Percentiles rank a stretch among this genome's conserved stretches.
Evolutionary conservation across 148 eudicot species (phyloP).

Genomic region (Hydrangea macrophylla): DNA sequence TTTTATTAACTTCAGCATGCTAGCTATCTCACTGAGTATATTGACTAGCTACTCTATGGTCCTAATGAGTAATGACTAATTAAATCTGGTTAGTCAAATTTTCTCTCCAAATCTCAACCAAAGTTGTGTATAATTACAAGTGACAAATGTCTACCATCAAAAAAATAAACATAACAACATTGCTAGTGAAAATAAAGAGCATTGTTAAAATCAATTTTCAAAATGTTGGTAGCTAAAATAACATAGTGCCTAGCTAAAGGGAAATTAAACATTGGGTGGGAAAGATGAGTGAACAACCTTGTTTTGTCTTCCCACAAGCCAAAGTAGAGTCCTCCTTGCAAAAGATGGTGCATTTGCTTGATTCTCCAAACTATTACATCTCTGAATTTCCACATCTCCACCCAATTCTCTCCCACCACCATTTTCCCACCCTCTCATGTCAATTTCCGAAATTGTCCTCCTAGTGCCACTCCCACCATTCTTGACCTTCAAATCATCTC

Average conservation of each 20-base stretch:
- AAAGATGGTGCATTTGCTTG: slow-evolving; percentile 48
- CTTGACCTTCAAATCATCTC: slow-evolving; percentile 15
- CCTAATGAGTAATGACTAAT: too few relatives aligned
- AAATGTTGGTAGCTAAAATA: too few relatives aligned
- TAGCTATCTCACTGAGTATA: too few relatives aligned
- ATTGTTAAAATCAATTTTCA: too few relatives aligned
- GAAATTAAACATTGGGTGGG: slow-evolving; percentile 42
- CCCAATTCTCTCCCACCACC: slow-evolving; percentile 38
- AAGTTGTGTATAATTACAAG: neutral
- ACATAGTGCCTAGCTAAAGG: too few relatives aligned
- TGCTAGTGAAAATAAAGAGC: too few relatives aligned
- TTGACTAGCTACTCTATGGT: too few relatives aligned
- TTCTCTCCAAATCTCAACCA: neutral
- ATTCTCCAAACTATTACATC: slow-evolving; percentile 56
- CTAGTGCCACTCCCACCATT: slow-evolving; percentile 9
- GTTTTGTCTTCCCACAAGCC: slow-evolving; percentile 80
- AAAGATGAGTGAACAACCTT: slow-evolving; percentile 64
- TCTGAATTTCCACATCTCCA: slow-evolving; percentile 56
- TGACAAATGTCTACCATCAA: too few relatives aligned
- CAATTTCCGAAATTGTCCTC: slow-evolving; percentile 57
- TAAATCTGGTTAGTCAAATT: too few relatives aligned
- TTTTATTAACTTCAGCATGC: too few relatives aligned
- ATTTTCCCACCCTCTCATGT: slow-evolving; percentile 39
- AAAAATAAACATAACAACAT: neutral
- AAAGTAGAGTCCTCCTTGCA: slow-evolving; percentile 68